Conservation (phyloP, 73 alveolate genomes). For the Stentor coeruleus region DNA sequence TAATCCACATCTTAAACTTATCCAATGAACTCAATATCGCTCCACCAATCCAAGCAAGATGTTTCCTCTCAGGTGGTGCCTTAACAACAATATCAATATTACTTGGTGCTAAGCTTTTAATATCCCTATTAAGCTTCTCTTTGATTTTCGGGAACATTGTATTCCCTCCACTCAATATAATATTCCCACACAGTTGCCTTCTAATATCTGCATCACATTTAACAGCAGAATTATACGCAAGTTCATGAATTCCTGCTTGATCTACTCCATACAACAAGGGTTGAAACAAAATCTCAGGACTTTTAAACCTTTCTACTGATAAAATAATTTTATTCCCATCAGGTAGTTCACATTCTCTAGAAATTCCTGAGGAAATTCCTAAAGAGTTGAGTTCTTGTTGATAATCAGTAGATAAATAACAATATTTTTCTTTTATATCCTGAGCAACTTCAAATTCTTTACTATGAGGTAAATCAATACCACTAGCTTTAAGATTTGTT, state of each 20-base stretch:
- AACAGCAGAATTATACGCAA: slow-evolving; percentile 54
- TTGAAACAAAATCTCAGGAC: slow-evolving; percentile 65
- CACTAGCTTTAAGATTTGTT: slow-evolving; percentile 49
- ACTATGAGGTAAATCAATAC: slow-evolving; percentile 44
- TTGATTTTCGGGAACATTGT: slow-evolving; percentile 71
- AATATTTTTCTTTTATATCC: slow-evolving; percentile 85
- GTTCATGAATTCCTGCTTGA: slow-evolving; percentile 54
- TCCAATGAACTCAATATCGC: slow-evolving; percentile 60
- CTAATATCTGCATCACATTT: slow-evolving; percentile 66
- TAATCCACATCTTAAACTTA: slow-evolving; percentile 93
- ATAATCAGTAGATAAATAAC: slow-evolving; percentile 84
- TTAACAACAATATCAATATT: slow-evolving; percentile 51
- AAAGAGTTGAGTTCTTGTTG: slow-evolving; percentile 63
- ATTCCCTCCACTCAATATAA: slow-evolving; percentile 84
- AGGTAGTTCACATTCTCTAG: slow-evolving; percentile 73
- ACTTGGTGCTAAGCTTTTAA: slow-evolving; percentile 43
- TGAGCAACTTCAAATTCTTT: slow-evolving; percentile 82
- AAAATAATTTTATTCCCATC: slow-evolving; percentile 75
- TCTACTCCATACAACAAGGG: slow-evolving; percentile 50
- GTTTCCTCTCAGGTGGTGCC: slow-evolving; percentile 75
- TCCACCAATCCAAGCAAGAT: slow-evolving; percentile 79
- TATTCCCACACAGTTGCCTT: slow-evolving; percentile 62
- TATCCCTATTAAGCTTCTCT: slow-evolving; percentile 63
- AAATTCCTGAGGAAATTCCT: slow-evolving; percentile 28
- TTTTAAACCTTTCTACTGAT: slow-evolving; percentile 43